Evolutionary conservation across 2,329 filamentous ascomycete genomes (phyloP), one percentile per base, ranked within the genome.

Genomic region (Colletotrichum gigasporum): DNA sequence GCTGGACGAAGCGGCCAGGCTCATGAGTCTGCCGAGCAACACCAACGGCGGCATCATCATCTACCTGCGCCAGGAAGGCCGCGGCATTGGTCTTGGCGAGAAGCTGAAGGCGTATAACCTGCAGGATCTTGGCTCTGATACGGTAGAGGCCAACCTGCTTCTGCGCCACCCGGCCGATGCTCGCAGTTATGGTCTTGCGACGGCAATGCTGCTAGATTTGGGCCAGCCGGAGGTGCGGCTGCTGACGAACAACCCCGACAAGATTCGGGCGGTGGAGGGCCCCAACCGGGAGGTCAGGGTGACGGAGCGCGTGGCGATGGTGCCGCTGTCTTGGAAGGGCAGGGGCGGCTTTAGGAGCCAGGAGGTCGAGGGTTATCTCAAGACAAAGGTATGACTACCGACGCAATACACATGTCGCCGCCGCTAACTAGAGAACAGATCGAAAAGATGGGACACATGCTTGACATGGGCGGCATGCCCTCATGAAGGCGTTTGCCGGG

Each of bases 41-140:
- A 75, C 82, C 55, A 86, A 82, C 2, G 82, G 83, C 2, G 96
- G 96, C 32, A 94, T 97, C 56, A 97, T 99, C 69, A 90, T 99
- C 70, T 99, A 99, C 74, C 84, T 99, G 20, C 90, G 96, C 20
- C 96, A 99, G 78, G 96, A 99, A 80, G 96, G 96, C 0, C 91
- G 96, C 22, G 96, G 96, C 2, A 99, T 99, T 68, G 96, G 96
- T 0, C 85, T 99, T 0, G 91, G 93, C 2, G 94, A 97, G 80
- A 99, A 99, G 78, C 85, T 99, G 37, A 98, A 99, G 79, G 96
- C 96, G 4, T 99, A 99, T 78, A 99, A 99, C 73, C 83, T 99
- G 42, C 96, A 99, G 76, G 96, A 99, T 78, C 82, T 99, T 24
- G 96, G 96, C 0, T 94, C 92, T n/a, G 96, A 99, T 78, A 99